Conservation (phyloP, 176 grass and related monocot genomes). For the Avena eriantha region DNA sequence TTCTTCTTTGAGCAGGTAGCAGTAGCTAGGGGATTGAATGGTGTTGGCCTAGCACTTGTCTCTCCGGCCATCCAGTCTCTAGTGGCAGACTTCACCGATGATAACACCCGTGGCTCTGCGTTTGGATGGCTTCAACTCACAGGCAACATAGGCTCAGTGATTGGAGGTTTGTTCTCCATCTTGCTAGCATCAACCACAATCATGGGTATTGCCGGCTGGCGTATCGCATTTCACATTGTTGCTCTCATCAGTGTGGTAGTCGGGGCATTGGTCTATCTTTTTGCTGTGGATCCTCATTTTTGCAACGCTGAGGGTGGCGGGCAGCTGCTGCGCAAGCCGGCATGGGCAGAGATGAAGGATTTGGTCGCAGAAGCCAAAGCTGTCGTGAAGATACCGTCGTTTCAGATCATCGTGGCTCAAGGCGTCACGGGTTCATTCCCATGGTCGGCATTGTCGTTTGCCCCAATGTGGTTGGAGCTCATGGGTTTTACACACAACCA, state of each 20-base stretch:
- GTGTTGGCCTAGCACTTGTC: slow-evolving; percentile 76
- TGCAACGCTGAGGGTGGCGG: background rate
- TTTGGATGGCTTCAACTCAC: slow-evolving; percentile 94
- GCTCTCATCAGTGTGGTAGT: slow-evolving; percentile 69
- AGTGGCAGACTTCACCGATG: slow-evolving; percentile 80
- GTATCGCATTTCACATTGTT: slow-evolving; percentile 73
- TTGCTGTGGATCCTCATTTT: slow-evolving; percentile 78
- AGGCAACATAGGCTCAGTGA: slow-evolving; percentile 73
- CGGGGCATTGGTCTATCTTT: slow-evolving; percentile 59
- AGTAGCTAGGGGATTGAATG: slow-evolving; percentile 78
- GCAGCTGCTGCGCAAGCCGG: slow-evolving; percentile 35
- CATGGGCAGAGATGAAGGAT: slow-evolving; percentile 61
- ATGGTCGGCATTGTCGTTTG: slow-evolving; percentile 78
- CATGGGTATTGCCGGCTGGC: slow-evolving; percentile 77
- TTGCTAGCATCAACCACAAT: slow-evolving; percentile 68
- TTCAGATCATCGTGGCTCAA: slow-evolving; percentile 95
- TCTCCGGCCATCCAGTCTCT: slow-evolving; percentile 83
- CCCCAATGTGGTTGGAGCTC: slow-evolving; percentile 89
- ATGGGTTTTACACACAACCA: slow-evolving; percentile 64
- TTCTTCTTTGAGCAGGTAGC: slow-evolving; percentile 57
- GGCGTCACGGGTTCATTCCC: slow-evolving; percentile 89
- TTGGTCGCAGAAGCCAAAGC: slow-evolving; percentile 61
- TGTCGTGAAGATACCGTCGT: slow-evolving; percentile 74
- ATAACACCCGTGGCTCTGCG: slow-evolving; percentile 63
- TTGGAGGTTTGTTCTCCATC: slow-evolving; percentile 69